Conservation (phyloP, 2,329 filamentous ascomycete species). For the Alternaria hordeiaustralica region DNA sequence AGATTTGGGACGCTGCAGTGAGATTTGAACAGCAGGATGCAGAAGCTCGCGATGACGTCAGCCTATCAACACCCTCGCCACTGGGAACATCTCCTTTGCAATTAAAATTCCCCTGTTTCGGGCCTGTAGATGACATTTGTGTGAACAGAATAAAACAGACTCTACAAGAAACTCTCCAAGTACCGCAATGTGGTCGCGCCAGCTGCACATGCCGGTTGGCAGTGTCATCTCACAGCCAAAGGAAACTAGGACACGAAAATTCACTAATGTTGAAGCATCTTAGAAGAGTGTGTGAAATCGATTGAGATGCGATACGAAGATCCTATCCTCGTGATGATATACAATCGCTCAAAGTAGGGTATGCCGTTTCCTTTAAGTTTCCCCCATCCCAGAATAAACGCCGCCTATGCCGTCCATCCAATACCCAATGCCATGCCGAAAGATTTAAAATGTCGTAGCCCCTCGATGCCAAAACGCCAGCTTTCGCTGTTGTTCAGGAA, state of each 20-base stretch:
- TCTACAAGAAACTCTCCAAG: rapidly evolving
- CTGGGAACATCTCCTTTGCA: background rate
- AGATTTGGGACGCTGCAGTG: background rate
- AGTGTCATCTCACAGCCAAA: background rate
- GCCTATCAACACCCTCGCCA: background rate
- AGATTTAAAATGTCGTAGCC: background rate
- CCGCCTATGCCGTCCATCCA: background rate
- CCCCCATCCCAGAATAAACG: background rate
- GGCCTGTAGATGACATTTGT: rapidly evolving
- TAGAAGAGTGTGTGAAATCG: background rate
- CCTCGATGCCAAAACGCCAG: background rate
- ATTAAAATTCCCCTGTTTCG: background rate
- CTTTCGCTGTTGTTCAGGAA: background rate
- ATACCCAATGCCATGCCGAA: background rate
- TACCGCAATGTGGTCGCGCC: background rate
- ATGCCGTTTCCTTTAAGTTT: background rate
- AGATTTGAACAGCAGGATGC: background rate
- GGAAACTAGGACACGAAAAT: background rate
- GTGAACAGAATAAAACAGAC: background rate
- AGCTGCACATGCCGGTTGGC: rapidly evolving
- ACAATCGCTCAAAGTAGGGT: constrained; percentile 9
- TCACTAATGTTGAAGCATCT: background rate
- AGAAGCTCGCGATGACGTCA: background rate
- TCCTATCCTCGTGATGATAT: background rate
- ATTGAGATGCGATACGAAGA: constrained; percentile 6